These are phyloP conservation scores for Hyaloscypha finlandica DNA, from an alignment of 495 filamentous ascomycete genomes.

Conservation along the genomic window DNA sequence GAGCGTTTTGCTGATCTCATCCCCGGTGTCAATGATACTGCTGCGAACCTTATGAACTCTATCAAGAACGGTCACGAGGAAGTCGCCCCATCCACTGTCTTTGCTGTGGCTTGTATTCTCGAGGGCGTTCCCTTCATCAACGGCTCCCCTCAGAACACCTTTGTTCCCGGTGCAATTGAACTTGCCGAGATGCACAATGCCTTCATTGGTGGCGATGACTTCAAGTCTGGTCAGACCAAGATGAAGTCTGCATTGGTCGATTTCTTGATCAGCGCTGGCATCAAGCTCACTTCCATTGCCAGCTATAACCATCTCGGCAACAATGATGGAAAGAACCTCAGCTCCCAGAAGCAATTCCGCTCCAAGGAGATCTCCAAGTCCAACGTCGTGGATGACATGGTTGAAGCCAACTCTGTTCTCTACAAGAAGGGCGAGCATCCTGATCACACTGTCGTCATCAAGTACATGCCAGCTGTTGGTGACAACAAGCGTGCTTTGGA, in stretches of 20 bases:
- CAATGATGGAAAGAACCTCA: conserved; percentile 98
- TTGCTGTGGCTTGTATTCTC: conserved; percentile 90
- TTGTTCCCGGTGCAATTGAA: conserved; percentile 88
- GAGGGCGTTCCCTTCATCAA: conserved; percentile 97
- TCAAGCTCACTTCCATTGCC: conserved; percentile 98
- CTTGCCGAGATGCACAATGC: conserved; percentile 85
- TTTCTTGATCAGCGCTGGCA: conserved; percentile 97
- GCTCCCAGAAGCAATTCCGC: conserved; percentile 96
- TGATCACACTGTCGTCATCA: conserved; percentile 89
- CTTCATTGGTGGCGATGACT: conserved; percentile 98
- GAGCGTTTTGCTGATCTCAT: conserved; percentile 92
- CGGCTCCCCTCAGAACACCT: conserved; percentile 98
- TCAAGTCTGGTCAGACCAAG: conserved; percentile 99
- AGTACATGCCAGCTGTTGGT: conserved; percentile 99
- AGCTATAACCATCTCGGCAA: conserved; percentile 99
- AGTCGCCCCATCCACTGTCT: conserved; percentile 91
- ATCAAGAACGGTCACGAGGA: conserved; percentile 87
- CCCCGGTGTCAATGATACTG: conserved; percentile 91
- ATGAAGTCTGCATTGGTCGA: conserved; percentile 99
- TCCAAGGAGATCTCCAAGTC: conserved; percentile 99
- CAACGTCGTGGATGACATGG: conserved; percentile 99
- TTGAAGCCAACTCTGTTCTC: conserved; percentile 87
- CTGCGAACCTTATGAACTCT: conserved; percentile 85
- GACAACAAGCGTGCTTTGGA: conserved; percentile 99
- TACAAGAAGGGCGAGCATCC: conserved; percentile 88